A percentile compares a stretch with the other conserved stretches of the same genome.
Conservation (phyloP, 1,139 yeast genomes). For the Sugiyamaella sp. region DNA sequence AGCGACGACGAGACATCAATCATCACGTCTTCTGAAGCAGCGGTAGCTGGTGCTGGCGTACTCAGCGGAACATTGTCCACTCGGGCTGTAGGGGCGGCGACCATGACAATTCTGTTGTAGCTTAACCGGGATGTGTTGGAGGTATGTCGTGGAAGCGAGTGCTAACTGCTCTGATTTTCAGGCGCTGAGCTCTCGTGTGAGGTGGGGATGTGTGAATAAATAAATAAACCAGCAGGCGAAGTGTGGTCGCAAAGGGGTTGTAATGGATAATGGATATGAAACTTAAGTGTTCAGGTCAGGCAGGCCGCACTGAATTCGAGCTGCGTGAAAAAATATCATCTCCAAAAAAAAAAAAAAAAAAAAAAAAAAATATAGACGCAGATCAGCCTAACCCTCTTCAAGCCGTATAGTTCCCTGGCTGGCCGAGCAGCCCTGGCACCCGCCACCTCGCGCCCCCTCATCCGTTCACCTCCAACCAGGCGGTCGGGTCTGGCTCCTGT, state of each 20-base stretch:
- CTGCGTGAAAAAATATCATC: not conserved
- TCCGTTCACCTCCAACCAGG: too few relatives aligned
- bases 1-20: conserved; percentile 57
- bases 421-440: too few relatives aligned
- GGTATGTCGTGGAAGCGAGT: too few relatives aligned
- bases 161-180: too few relatives aligned
- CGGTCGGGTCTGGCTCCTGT: too few relatives aligned
- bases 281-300: not conserved
- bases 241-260: too few relatives aligned
- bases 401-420: too few relatives aligned
- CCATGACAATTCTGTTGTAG: conserved; percentile 49
- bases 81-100: conserved; percentile 66
- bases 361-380: not conserved
- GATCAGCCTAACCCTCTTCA: conserved; percentile 1
- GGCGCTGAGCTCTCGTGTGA: too few relatives aligned
- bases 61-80: conserved; percentile 29
- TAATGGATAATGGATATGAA: too few relatives aligned
- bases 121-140: too few relatives aligned
- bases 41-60: conserved; percentile 31
- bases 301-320: not conserved
- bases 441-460: too few relatives aligned
- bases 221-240: not conserved
- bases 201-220: conserved; percentile 1
- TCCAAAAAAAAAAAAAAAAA: not conserved
- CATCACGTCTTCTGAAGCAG: conserved; percentile 59